Evolutionary conservation across 768 basidiomycete genomes (phyloP).

Genomic region (Mycena venus): DNA sequence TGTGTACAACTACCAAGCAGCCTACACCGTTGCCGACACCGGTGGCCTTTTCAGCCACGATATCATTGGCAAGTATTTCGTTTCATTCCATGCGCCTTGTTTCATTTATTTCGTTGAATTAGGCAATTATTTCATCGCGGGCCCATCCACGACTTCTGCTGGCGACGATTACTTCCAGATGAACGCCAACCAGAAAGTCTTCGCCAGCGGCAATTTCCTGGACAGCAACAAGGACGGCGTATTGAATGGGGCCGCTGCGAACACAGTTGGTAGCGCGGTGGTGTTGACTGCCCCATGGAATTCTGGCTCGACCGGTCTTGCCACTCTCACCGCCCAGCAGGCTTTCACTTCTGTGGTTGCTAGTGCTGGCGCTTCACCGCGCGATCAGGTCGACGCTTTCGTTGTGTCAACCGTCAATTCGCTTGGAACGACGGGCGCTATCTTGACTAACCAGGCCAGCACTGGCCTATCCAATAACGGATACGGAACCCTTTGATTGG

Average conservation of each 20-base stretch:
- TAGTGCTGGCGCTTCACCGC: constrained; percentile 34
- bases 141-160: constrained; percentile 37
- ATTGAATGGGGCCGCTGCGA: constrained; percentile 37
- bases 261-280: constrained; percentile 34
- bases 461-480: constrained; percentile 38
- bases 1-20: constrained; percentile 39
- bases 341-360: constrained; percentile 36
- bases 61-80: no score
- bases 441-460: constrained; percentile 39
- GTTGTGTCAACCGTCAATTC: constrained; percentile 36
- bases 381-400: constrained; percentile 38
- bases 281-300: constrained; percentile 34
- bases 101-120: no score
- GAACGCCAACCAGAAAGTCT: constrained; percentile 39
- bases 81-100: no score
- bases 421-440: constrained; percentile 31
- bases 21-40: constrained; percentile 38
- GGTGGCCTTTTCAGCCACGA: constrained; percentile 37
- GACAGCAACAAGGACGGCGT: constrained; percentile 38
- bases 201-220: constrained; percentile 37
- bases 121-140: constrained; percentile 42
- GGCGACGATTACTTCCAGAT: constrained; percentile 40
- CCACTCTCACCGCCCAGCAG: constrained; percentile 32
- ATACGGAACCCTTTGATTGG: constrained; percentile 35
- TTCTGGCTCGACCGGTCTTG: constrained; percentile 30